Evolutionary conservation across 208 protist species (phyloP).

Genomic region (Phytomonas serpens): DNA sequence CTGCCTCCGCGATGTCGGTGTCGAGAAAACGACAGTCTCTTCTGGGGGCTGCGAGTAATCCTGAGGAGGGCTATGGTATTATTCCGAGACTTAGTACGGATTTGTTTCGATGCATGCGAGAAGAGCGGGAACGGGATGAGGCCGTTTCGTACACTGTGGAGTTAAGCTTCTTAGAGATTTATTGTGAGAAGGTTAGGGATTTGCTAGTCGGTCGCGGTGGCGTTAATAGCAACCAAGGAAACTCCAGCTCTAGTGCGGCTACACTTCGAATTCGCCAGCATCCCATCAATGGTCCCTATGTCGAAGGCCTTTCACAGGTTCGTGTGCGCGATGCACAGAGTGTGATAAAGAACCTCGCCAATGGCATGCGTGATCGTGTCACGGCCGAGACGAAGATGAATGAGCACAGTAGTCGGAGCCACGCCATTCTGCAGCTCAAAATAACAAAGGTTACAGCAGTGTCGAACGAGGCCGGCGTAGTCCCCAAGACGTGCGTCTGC

Average conservation of each 20-base stretch:
- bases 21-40: background rate
- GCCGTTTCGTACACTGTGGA: constrained; percentile 53
- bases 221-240: background rate
- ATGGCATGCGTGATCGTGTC: constrained; percentile 53
- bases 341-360: constrained; percentile 43
- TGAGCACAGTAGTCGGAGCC: constrained; percentile 91
- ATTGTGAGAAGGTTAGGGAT: constrained; percentile 82
- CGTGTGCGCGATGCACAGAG: constrained; percentile 43
- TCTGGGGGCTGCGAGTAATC: background rate
- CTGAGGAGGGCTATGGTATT: constrained; percentile 51
- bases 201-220: constrained; percentile 27
- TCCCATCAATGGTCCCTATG: constrained; percentile 65
- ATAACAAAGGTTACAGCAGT: constrained; percentile 56
- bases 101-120: constrained; percentile 57
- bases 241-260: background rate
- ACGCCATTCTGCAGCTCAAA: constrained; percentile 94
- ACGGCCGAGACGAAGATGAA: constrained; percentile 94
- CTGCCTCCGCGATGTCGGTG: constrained; percentile 2
- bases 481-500: constrained; percentile 50
- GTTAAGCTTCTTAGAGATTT: constrained; percentile 84
- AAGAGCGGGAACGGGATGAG: constrained; percentile 57
- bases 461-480: constrained; percentile 30
- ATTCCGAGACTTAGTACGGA: constrained; percentile 71
- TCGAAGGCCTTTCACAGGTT: constrained; percentile 58
- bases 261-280: constrained; percentile 66